Percentiles rank a stretch among this genome's conserved stretches.
Evolutionary conservation across 1,139 yeast species (phyloP).

Genomic region (Geotrichum reessii): DNA sequence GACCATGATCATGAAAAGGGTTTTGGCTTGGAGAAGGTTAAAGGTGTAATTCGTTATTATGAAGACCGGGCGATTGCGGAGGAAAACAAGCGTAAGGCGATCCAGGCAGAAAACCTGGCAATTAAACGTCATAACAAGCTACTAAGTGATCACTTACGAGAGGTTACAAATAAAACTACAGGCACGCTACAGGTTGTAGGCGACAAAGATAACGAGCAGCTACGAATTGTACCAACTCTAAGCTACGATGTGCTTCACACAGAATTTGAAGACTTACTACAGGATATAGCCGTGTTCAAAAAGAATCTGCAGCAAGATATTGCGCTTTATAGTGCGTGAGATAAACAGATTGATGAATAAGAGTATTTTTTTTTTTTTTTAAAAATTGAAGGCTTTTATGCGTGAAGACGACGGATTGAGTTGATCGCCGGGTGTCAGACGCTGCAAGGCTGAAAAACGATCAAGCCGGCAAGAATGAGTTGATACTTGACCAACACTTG

Average conservation of each 20-base stretch:
- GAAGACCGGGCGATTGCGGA: conserved; percentile 41
- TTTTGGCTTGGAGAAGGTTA: conserved; percentile 33
- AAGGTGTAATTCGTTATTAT: conserved; percentile 38
- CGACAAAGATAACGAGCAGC: background rate
- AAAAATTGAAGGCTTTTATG: too few relatives aligned
- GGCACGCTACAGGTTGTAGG: conserved; percentile 15
- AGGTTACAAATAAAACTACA: conserved; percentile 31
- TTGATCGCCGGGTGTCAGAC: too few relatives aligned
- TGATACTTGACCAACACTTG: too few relatives aligned
- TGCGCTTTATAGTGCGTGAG: background rate
- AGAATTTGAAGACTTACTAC: conserved; percentile 14
- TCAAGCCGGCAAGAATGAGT: too few relatives aligned
- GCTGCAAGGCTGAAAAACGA: too few relatives aligned
- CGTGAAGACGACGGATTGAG: too few relatives aligned
- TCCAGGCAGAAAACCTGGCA: conserved; percentile 34
- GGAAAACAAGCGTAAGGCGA: conserved; percentile 35
- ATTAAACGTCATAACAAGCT: conserved; percentile 33
- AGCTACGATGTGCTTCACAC: conserved; percentile 15
- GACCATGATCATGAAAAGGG: conserved; percentile 25
- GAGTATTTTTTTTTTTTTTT: too few relatives aligned
- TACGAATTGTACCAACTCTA: background rate
- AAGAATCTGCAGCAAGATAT: conserved; percentile 4
- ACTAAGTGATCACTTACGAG: conserved; percentile 34
- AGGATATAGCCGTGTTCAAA: conserved; percentile 12
- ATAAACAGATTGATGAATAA: background rate